Evolutionary conservation across 2,329 filamentous ascomycete species (phyloP).

Genomic region (Aspergillus aculeatus): DNA sequence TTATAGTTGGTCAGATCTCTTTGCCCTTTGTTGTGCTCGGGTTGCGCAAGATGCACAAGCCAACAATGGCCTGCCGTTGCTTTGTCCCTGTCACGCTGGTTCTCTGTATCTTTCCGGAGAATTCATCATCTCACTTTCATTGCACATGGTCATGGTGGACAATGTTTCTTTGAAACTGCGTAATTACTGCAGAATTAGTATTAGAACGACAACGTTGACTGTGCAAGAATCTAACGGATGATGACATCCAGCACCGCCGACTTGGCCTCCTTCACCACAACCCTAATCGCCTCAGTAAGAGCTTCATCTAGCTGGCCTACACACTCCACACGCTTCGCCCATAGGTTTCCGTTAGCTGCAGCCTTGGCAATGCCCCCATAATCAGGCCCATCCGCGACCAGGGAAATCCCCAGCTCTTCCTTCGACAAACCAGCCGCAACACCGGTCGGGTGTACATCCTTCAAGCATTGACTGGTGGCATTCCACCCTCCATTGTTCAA

Average conservation of each 20-base stretch:
- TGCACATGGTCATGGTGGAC: too few relatives aligned
- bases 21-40: too few relatives aligned
- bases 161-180: too few relatives aligned
- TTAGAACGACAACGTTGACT: too few relatives aligned
- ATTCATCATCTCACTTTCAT: too few relatives aligned
- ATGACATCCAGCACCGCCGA: constrained; percentile 19
- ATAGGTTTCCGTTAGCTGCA: constrained; percentile 22
- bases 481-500: constrained; percentile 69
- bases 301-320: constrained; percentile 17
- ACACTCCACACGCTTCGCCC: constrained; percentile 18
- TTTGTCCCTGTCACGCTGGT: too few relatives aligned
- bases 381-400: constrained; percentile 21
- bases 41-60: too few relatives aligned
- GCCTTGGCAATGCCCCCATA: constrained; percentile 23
- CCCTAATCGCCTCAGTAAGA: constrained; percentile 14
- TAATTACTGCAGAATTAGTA: too few relatives aligned
- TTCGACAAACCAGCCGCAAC: constrained; percentile 15
- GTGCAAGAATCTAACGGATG: constrained; percentile 6
- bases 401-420: constrained; percentile 20
- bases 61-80: too few relatives aligned
- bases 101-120: too few relatives aligned
- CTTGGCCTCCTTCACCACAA: neutral
- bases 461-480: constrained; percentile 21
- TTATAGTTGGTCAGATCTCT: too few relatives aligned
- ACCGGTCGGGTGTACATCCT: constrained; percentile 21